These are phyloP conservation scores for Lepidium campestre DNA, from an alignment of 441 rosid species.

Conservation along the genomic window DNA sequence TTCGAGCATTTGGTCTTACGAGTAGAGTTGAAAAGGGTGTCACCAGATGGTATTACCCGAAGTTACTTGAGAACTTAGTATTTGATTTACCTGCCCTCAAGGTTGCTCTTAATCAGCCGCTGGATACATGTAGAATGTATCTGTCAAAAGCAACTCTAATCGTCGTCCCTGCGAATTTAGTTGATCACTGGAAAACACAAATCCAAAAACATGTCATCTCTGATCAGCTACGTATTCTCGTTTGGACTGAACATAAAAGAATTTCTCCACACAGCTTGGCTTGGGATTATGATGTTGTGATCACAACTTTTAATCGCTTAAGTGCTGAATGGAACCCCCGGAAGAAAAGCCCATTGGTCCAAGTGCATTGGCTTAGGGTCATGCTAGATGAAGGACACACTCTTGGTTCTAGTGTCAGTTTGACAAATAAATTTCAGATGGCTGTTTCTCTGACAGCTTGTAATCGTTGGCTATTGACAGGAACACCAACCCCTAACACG, in stretches of 20 bases:
- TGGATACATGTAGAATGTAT: slow-evolving; percentile 72
- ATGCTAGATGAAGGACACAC: slow-evolving; percentile 98
- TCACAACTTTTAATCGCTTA: slow-evolving; percentile 87
- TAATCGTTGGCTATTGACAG: slow-evolving; percentile 90
- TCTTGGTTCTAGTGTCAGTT: slow-evolving; percentile 85
- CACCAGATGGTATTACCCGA: slow-evolving; percentile 78
- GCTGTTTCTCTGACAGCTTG: slow-evolving; percentile 78
- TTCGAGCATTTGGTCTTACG: slow-evolving; percentile 76
- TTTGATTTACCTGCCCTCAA: slow-evolving; percentile 87
- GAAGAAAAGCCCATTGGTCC: slow-evolving; percentile 78
- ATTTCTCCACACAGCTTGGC: slow-evolving; percentile 82
- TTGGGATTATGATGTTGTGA: slow-evolving; percentile 93
- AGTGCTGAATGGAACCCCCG: slow-evolving; percentile 90
- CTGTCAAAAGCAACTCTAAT: slow-evolving; percentile 83
- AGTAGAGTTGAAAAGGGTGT: slow-evolving; percentile 58
- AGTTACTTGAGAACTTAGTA: slow-evolving; percentile 58
- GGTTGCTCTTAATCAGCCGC: slow-evolving; percentile 71
- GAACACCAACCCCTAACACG: slow-evolving; percentile 94
- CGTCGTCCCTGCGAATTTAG: slow-evolving; percentile 83
- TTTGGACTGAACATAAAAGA: slow-evolving; percentile 65
- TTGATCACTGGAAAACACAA: slow-evolving; percentile 92
- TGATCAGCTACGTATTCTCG: slow-evolving; percentile 66
- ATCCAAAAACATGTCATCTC: slow-evolving; percentile 73
- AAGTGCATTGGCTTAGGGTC: slow-evolving; percentile 95
- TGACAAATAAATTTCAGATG: slow-evolving; percentile 96